Evolutionary conservation across 192 early-diverging fungal species (phyloP).

Genomic region (Geranomyces variabilis): DNA sequence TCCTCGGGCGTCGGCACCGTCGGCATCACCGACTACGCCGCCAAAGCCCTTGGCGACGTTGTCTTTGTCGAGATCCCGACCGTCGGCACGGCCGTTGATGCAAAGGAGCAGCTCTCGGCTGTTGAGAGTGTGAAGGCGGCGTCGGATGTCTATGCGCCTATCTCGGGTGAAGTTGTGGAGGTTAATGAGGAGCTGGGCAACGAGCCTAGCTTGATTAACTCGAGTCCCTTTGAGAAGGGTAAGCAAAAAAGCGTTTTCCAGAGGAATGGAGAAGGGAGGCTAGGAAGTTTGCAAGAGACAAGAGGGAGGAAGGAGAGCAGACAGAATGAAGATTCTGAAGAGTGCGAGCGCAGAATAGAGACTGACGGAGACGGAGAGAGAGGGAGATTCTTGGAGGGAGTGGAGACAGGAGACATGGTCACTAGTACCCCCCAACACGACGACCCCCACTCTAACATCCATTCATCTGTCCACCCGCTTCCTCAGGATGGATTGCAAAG

Average conservation of each 20-base stretch:
- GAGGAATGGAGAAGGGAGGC: not conserved
- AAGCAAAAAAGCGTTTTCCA: conserved; percentile 11
- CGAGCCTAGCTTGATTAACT: conserved; percentile 82
- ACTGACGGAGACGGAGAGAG: too few relatives aligned
- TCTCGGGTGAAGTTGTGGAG: conserved; percentile 79
- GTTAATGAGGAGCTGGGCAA: conserved; percentile 69
- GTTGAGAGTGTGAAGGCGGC: conserved; percentile 97
- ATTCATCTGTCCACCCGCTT: not conserved
- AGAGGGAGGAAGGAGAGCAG: too few relatives aligned
- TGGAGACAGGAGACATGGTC: too few relatives aligned
- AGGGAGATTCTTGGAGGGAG: too few relatives aligned
- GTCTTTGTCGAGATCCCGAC: conserved; percentile 90
- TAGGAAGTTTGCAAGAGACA: too few relatives aligned
- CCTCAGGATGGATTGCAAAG: conserved; percentile 88
- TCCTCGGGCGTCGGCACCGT: conserved; percentile 76
- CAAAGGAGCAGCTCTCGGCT: conserved; percentile 71
- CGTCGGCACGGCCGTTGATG: conserved; percentile 63
- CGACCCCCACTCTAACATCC: not conserved
- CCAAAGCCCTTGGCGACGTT: conserved; percentile 88
- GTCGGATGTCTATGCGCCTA: conserved; percentile 86
- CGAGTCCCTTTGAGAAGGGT: conserved; percentile 73
- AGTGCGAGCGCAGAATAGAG: too few relatives aligned
- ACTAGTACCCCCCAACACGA: too few relatives aligned
- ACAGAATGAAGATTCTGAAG: too few relatives aligned
- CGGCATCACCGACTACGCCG: conserved; percentile 92